phyloP scores from a whole-genome alignment of 306 rosid genomes.

The Begonia fuchsioides region DNA sequence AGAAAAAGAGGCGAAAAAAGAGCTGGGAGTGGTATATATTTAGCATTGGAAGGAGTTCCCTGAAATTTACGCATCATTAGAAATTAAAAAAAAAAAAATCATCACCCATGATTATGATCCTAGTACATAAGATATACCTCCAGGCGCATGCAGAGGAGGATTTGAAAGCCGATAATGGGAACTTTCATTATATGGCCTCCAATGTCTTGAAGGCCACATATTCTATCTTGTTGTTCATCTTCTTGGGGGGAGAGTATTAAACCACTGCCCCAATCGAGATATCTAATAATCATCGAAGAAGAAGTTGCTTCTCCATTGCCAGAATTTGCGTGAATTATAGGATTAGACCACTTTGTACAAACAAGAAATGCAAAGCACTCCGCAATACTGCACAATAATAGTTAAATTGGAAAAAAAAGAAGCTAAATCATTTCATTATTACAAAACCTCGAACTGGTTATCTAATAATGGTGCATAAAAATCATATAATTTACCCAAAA shows the following conservation, averaged over 20 bases:
- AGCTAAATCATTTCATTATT: constrained; percentile 4
- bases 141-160: constrained; percentile 88
- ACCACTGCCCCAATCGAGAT: constrained; percentile 82
- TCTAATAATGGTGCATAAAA: constrained; percentile 7
- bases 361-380: constrained; percentile 95
- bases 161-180: constrained; percentile 68
- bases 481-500: constrained; percentile 46
- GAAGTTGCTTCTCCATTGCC: constrained; percentile 58
- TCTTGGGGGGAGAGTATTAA: constrained; percentile 65
- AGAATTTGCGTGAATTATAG: constrained; percentile 68
- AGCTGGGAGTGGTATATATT: constrained; percentile 49
- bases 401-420: constrained; percentile 1
- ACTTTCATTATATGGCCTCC: constrained; percentile 96
- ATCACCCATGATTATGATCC: constrained; percentile 2
- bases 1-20: constrained; percentile 76
- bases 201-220: constrained; percentile 84
- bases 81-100: neutral
- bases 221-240: constrained; percentile 40
- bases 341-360: constrained; percentile 99
- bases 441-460: constrained; percentile 11
- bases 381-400: constrained; percentile 51
- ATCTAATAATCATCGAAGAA: constrained; percentile 60
- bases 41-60: constrained; percentile 72
- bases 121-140: constrained; percentile 36
- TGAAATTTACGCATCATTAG: constrained; percentile 21